These are phyloP conservation scores for Dalbergia oliveri DNA, from an alignment of 306 rosid species.

Conservation along the genomic window DNA sequence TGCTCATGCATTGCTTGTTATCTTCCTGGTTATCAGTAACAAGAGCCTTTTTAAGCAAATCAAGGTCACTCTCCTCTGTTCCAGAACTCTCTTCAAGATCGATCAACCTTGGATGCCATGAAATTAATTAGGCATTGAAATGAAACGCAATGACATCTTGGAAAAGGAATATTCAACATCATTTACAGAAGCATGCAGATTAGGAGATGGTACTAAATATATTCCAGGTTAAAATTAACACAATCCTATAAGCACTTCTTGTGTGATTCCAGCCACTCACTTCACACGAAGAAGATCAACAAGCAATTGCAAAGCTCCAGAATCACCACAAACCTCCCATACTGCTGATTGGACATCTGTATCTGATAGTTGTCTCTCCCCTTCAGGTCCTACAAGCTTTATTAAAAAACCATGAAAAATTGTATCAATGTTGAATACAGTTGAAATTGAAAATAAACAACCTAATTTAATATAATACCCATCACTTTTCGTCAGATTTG, in stretches of 20 bases:
- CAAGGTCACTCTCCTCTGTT: constrained; percentile 69
- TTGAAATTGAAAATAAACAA: constrained; percentile 16
- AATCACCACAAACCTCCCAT: constrained; percentile 98
- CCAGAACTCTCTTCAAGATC: constrained; percentile 82
- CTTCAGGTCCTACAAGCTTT: constrained; percentile 79
- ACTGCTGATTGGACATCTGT: constrained; percentile 85
- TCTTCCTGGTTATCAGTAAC: constrained; percentile 54
- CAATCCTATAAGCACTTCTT: constrained; percentile 18
- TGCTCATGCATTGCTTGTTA: constrained; percentile 33
- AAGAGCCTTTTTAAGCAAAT: constrained; percentile 59
- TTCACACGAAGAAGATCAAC: constrained; percentile 88
- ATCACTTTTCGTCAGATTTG: constrained; percentile 4
- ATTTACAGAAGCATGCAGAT: constrained; percentile 38
- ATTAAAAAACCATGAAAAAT: constrained; percentile 42
- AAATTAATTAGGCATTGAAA: constrained; percentile 37
- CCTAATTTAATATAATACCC: constrained; percentile 17
- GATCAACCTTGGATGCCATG: constrained; percentile 61
- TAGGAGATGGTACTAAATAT: not conserved
- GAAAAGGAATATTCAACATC: constrained; percentile 24
- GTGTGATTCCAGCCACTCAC: constrained; percentile 53
- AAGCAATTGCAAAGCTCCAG: constrained; percentile 91
- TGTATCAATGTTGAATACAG: constrained; percentile 18
- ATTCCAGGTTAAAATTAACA: not conserved
- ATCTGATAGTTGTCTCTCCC: constrained; percentile 73
- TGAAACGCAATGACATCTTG: constrained; percentile 20